Evolutionary conservation across 2,329 filamentous ascomycete species (phyloP).

Genomic region (Cordyceps fumosorosea): DNA sequence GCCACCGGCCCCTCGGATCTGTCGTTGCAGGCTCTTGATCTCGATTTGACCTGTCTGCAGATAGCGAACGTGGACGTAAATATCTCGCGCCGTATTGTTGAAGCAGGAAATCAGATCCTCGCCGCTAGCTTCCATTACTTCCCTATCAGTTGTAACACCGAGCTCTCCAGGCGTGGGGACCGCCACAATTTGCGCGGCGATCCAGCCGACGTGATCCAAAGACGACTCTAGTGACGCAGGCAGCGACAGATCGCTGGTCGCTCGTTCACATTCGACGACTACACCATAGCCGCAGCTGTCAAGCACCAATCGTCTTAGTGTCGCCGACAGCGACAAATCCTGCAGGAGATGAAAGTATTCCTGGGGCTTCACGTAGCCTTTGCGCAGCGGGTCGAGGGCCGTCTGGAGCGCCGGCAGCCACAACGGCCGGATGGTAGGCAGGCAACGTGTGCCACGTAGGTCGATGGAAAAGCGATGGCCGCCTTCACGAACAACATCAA

Average conservation of each 20-base stretch:
- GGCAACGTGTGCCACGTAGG: constrained; percentile 7
- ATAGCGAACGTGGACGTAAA: constrained; percentile 13
- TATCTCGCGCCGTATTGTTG: constrained; percentile 10
- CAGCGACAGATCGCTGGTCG: constrained; percentile 12
- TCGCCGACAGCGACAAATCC: constrained; percentile 12
- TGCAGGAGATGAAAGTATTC: constrained; percentile 12
- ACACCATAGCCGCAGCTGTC: constrained; percentile 12
- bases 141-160: not conserved
- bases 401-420: constrained; percentile 14
- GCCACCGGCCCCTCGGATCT: not conserved
- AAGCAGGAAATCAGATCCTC: constrained; percentile 10
- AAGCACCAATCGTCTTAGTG: constrained; percentile 1
- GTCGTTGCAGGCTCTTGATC: constrained; percentile 4
- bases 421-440: constrained; percentile 11
- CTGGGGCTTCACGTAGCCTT: constrained; percentile 12
- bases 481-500: constrained; percentile 12
- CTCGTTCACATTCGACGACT: constrained; percentile 13
- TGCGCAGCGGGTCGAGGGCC: constrained; percentile 11
- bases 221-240: constrained; percentile 13
- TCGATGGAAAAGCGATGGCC: constrained; percentile 11
- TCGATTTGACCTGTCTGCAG: constrained; percentile 12
- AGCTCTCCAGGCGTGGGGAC: constrained; percentile 14
- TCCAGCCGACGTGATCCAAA: constrained; percentile 13
- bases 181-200: constrained; percentile 15
- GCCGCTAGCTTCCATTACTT: constrained; percentile 8